phyloP scores from a whole-genome alignment of 2,329 filamentous ascomycete species.

The Penicillium decumbens region DNA sequence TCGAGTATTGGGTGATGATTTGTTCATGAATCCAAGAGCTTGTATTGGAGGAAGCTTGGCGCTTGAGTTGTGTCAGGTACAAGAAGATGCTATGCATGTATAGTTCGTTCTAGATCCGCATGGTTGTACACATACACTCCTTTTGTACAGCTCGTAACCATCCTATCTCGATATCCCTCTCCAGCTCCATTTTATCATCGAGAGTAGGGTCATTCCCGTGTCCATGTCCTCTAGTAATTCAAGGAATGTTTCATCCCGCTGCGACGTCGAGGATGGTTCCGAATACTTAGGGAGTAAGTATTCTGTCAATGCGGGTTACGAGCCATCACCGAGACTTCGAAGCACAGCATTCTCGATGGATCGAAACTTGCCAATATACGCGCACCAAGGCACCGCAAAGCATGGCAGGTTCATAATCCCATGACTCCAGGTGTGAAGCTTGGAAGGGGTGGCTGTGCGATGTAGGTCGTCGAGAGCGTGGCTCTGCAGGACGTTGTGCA shows the following conservation, averaged over 20 bases:
- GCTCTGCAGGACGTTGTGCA: conserved; percentile 28
- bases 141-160: conserved; percentile 12
- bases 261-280: conserved; percentile 4
- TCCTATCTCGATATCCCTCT: conserved; percentile 24
- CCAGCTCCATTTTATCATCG: conserved; percentile 20
- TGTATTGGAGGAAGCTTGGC: not conserved
- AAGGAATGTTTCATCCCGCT: conserved; percentile 13
- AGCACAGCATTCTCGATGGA: conserved; percentile 24
- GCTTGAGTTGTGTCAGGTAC: not conserved
- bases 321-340: conserved; percentile 17
- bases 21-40: not conserved
- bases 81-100: not conserved
- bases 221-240: conserved; percentile 26
- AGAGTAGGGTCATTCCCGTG: conserved; percentile 6
- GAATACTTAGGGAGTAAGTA: conserved; percentile 3
- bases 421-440: conserved; percentile 29
- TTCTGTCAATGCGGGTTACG: conserved; percentile 17
- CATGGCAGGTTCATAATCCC: conserved; percentile 31
- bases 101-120: not conserved
- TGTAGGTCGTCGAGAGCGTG: conserved; percentile 8
- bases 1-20: conserved; percentile 25
- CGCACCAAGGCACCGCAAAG: conserved; percentile 22
- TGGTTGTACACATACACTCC: not conserved
- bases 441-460: not conserved
- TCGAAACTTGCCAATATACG: conserved; percentile 26